Conservation (phyloP, 2,329 filamentous ascomycete genomes). For the Colletotrichum graminicola region DNA sequence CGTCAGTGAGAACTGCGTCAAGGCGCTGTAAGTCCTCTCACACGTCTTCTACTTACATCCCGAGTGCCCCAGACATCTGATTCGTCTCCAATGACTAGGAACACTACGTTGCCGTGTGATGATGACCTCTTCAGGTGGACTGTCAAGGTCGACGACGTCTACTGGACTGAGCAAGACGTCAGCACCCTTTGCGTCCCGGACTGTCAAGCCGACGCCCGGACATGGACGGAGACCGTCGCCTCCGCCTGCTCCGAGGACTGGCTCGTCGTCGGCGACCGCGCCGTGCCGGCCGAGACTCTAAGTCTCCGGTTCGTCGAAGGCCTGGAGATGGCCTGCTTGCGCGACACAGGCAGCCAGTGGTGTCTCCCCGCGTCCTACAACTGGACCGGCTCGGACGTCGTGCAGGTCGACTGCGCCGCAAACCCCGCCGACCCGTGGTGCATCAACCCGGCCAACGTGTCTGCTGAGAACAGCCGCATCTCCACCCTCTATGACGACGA, state of each 20-base stretch:
- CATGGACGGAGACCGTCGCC: constrained; percentile 16
- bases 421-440: constrained; percentile 36
- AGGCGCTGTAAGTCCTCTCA: too few species aligned
- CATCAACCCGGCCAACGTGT: constrained; percentile 21
- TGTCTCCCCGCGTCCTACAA: constrained; percentile 32
- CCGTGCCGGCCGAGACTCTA: constrained; percentile 27
- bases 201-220: constrained; percentile 5
- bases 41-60: too few species aligned
- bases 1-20: too few species aligned
- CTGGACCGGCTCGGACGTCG: constrained; percentile 37
- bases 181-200: constrained; percentile 9
- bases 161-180: constrained; percentile 28
- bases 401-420: constrained; percentile 32
- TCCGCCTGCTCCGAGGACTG: constrained; percentile 22
- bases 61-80: too few species aligned
- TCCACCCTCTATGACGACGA: constrained; percentile 36
- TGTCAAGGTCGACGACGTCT: constrained; percentile 28
- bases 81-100: too few species aligned
- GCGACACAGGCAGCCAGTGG: constrained; percentile 11
- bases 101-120: constrained; percentile 21
- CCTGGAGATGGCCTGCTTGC: constrained; percentile 14
- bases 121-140: constrained; percentile 21
- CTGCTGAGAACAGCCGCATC: constrained; percentile 32
- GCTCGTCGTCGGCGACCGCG: constrained; percentile 21
- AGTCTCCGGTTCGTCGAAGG: constrained; percentile 23